Evolutionary conservation across 805 yeast genomes (phyloP).

Genomic region (Myxozyma geophila): DNA sequence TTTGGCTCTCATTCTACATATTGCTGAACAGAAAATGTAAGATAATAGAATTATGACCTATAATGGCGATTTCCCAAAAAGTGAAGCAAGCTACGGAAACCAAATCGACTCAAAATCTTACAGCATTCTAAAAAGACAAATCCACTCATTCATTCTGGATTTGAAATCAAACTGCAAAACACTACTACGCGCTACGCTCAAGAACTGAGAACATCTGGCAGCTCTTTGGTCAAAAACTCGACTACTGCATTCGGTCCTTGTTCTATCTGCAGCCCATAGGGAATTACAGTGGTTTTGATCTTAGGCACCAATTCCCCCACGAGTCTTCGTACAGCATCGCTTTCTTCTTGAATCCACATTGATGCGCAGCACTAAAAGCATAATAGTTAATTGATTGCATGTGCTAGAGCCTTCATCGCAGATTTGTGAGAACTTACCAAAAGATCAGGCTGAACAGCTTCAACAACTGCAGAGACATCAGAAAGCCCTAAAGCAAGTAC

Average conservation of each 20-base stretch:
- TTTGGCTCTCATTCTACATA: no score
- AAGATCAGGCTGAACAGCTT: conserved; percentile 10
- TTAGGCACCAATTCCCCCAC: conserved; percentile 4
- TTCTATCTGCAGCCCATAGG: conserved; percentile 10
- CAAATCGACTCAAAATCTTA: no score
- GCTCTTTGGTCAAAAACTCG: conserved; percentile 3
- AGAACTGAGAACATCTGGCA: no score
- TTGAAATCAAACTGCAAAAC: no score
- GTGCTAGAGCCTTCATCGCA: not conserved
- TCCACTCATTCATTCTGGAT: no score
- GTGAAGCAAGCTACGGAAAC: no score
- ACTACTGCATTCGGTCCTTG: conserved; percentile 11
- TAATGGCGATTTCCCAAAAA: no score
- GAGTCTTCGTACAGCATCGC: not conserved
- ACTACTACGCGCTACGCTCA: no score
- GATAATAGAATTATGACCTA: no score
- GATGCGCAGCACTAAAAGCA: conserved; percentile 10
- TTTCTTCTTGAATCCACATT: conserved; percentile 13
- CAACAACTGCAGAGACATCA: conserved; percentile 7
- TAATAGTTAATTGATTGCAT: not conserved
- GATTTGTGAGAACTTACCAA: not conserved
- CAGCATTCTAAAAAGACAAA: no score
- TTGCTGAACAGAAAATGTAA: no score
- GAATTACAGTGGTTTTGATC: conserved; percentile 1
- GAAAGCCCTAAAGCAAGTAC: not conserved